Percentiles rank a stretch among this genome's conserved stretches.
Evolutionary conservation across 331 rosid genomes (phyloP).

Genomic region (Malus hybrid): DNA sequence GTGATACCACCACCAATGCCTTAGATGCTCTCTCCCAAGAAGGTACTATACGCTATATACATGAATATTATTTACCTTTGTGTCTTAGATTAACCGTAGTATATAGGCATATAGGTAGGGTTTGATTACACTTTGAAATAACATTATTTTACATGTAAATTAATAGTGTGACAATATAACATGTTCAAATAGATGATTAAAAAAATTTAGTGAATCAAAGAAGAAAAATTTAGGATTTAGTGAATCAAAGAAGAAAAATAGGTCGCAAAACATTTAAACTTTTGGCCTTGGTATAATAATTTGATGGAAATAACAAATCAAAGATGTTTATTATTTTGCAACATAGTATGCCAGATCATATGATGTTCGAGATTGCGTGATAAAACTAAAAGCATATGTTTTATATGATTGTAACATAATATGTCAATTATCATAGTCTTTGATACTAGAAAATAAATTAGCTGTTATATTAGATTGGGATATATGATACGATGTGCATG

Average conservation of each 20-base stretch:
- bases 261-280: neutral
- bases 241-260: neutral
- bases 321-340: no score
- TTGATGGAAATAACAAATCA: no score
- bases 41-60: constrained; percentile 24
- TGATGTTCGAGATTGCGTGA: no score
- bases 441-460: neutral
- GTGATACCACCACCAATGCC: constrained; percentile 39
- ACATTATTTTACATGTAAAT: neutral
- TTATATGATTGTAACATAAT: neutral
- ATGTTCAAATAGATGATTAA: no score
- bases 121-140: neutral
- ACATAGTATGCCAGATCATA: no score
- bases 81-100: neutral
- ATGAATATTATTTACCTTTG: neutral
- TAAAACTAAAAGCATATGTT: neutral
- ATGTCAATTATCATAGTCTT: neutral
- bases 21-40: constrained; percentile 82
- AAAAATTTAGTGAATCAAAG: no score
- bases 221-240: neutral
- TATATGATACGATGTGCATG: neutral
- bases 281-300: neutral
- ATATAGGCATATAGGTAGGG: neutral
- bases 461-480: neutral
- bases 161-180: neutral